phyloP scores from a whole-genome alignment of 2,329 filamentous ascomycete genomes.

The Colletotrichum echinochloae region DNA sequence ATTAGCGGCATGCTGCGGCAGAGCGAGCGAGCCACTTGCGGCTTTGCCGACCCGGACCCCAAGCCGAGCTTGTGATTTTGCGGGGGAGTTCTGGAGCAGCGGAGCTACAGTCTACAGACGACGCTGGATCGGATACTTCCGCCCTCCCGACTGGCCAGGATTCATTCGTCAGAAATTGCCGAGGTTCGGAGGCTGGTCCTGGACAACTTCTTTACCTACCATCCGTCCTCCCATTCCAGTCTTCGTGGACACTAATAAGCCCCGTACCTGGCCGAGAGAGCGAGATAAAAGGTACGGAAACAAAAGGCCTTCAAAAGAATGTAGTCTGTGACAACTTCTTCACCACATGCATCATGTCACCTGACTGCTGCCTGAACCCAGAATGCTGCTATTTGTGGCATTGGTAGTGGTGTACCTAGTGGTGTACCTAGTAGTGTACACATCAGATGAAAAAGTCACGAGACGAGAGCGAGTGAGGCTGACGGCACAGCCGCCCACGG shows the following conservation, averaged over 20 bases:
- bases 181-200: constrained; percentile 39
- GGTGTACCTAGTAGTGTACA: too few relatives aligned
- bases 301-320: too few relatives aligned
- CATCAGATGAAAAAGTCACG: constrained; percentile 24
- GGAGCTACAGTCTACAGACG: too few relatives aligned
- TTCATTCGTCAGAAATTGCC: constrained; percentile 38
- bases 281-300: neutral
- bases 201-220: neutral
- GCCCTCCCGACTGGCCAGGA: constrained; percentile 23
- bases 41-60: constrained; percentile 63
- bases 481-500: neutral
- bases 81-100: constrained; percentile 54
- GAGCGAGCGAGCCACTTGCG: constrained; percentile 12
- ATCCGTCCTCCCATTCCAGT: neutral
- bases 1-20: constrained; percentile 17
- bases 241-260: neutral
- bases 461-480: constrained; percentile 35
- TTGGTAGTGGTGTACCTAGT: too few relatives aligned
- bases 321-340: neutral
- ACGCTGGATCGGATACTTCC: constrained; percentile 23
- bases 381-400: too few relatives aligned
- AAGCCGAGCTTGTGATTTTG: constrained; percentile 72
- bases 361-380: too few relatives aligned
- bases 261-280: neutral
- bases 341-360: neutral